phyloP scores from a whole-genome alignment of 306 rosid species.

The Adenanthera pavonina region DNA sequence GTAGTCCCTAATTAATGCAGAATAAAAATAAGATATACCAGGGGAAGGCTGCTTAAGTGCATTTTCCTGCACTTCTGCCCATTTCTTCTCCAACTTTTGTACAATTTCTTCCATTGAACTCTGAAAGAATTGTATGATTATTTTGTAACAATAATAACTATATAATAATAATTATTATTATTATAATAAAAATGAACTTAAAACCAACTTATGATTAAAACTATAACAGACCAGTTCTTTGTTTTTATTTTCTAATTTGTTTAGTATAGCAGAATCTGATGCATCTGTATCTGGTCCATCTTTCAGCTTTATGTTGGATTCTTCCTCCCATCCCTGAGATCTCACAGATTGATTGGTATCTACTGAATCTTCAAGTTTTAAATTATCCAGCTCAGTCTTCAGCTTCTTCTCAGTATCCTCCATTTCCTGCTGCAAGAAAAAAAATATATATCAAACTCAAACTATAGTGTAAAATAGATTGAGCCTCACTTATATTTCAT shows the following conservation, averaged over 20 bases:
- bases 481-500: conserved; percentile 12
- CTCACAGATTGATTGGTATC: conserved; percentile 39
- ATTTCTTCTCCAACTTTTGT: conserved; percentile 62
- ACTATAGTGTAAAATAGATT: neutral
- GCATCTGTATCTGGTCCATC: conserved; percentile 54
- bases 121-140: conserved; percentile 45
- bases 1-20: neutral
- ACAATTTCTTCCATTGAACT: conserved; percentile 68
- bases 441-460: conserved; percentile 10
- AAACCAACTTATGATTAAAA: conserved; percentile 19
- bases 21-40: conserved; percentile 45
- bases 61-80: conserved; percentile 72
- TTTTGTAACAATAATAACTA: conserved; percentile 15
- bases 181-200: conserved; percentile 4
- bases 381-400: conserved; percentile 55
- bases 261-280: conserved; percentile 48
- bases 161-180: neutral
- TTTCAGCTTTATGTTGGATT: conserved; percentile 38
- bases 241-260: conserved; percentile 74
- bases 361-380: conserved; percentile 43
- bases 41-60: conserved; percentile 82
- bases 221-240: conserved; percentile 68
- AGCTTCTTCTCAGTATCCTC: conserved; percentile 67
- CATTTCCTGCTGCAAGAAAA: conserved; percentile 62
- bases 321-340: conserved; percentile 48